Percentiles rank a stretch among this genome's conserved stretches.
phyloP scores from a whole-genome alignment of 495 filamentous ascomycete species.

The Xylaria scruposa region DNA sequence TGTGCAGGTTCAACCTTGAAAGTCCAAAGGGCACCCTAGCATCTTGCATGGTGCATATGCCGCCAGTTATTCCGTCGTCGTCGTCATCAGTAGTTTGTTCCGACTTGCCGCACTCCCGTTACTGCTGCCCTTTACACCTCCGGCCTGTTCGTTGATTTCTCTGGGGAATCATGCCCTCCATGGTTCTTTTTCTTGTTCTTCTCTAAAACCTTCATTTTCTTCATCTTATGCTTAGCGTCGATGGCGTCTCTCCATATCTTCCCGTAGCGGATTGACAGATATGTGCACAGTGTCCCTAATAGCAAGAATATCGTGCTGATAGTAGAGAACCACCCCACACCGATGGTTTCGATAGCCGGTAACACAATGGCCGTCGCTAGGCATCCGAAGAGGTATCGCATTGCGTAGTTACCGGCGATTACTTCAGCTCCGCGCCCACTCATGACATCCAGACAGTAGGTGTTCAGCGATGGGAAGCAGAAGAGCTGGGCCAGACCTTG shows the following conservation, averaged over 20 bases:
- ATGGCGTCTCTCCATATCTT: constrained; percentile 60
- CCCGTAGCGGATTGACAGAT: constrained; percentile 59
- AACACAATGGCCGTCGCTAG: constrained; percentile 69
- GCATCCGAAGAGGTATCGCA: constrained; percentile 72
- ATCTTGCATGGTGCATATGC: constrained; percentile 15
- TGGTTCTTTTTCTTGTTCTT: constrained; percentile 27
- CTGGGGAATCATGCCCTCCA: background rate
- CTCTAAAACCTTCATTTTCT: constrained; percentile 30
- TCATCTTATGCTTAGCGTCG: constrained; percentile 50
- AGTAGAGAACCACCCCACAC: constrained; percentile 70
- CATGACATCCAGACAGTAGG: constrained; percentile 80
- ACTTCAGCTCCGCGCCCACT: constrained; percentile 68
- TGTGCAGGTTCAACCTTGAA: constrained; percentile 13
- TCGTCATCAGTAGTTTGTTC: constrained; percentile 12
- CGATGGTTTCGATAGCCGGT: constrained; percentile 69
- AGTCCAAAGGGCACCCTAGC: constrained; percentile 16
- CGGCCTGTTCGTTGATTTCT: constrained; percentile 2
- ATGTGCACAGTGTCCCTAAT: constrained; percentile 51
- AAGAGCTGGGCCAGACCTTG: constrained; percentile 77
- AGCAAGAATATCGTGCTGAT: constrained; percentile 64
- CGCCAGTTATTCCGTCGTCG: constrained; percentile 5
- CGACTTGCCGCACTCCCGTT: background rate
- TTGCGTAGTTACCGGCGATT: constrained; percentile 75
- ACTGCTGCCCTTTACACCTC: constrained; percentile 12
- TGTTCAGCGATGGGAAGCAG: constrained; percentile 75